A percentile compares a stretch with the other conserved stretches of the same genome.
phyloP scores from a whole-genome alignment of 148 eudicot genomes.

The Rhododendron ovatum region DNA sequence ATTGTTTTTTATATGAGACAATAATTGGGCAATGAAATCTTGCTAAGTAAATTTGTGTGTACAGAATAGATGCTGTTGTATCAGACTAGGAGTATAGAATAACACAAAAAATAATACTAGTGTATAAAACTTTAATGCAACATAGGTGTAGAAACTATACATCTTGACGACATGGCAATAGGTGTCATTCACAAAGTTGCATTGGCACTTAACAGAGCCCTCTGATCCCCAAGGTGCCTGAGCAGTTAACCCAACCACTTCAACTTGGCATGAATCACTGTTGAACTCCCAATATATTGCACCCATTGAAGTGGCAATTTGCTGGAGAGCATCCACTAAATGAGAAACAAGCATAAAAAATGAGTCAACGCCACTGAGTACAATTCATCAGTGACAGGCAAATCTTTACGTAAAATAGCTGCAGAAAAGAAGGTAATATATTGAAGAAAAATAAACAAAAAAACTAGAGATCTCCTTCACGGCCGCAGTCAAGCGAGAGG shows the following conservation, averaged over 20 bases:
- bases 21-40: not conserved
- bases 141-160: conserved; percentile 30
- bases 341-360: not conserved
- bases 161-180: conserved; percentile 54
- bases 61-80: not conserved
- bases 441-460: not conserved
- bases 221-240: conserved; percentile 29
- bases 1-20: not conserved
- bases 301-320: conserved; percentile 49
- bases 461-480: not conserved
- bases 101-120: not conserved
- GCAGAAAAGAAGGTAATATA: not conserved
- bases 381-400: not conserved
- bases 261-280: conserved; percentile 37
- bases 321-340: conserved; percentile 48
- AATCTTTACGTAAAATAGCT: not conserved
- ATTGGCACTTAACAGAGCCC: conserved; percentile 39
- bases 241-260: conserved; percentile 32
- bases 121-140: not conserved
- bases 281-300: conserved; percentile 54
- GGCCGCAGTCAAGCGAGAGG: too few species aligned
- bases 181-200: conserved; percentile 39
- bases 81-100: not conserved
- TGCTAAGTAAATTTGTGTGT: not conserved
- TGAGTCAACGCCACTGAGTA: not conserved